phyloP scores from a whole-genome alignment of 2,329 filamentous ascomycete species.

The Colletotrichum eremochloae region DNA sequence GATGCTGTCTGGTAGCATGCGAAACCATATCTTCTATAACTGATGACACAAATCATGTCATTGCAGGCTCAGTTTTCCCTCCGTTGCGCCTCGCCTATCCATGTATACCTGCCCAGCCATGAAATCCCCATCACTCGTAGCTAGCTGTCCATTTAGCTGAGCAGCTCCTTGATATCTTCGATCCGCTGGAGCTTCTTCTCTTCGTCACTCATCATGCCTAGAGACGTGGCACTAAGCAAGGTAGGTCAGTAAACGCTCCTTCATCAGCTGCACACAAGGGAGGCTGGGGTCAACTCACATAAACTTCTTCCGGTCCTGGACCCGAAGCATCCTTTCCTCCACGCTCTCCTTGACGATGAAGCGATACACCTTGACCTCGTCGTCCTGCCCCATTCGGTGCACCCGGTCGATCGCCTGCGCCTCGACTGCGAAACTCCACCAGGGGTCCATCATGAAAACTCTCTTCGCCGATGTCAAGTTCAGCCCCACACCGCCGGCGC shows the following conservation, averaged over 20 bases:
- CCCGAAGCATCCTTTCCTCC: slow-evolving; percentile 92
- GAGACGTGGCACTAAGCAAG: slow-evolving; percentile 80
- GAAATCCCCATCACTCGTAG: neutral
- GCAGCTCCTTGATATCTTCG: slow-evolving; percentile 92
- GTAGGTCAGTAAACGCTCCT: slow-evolving; percentile 1
- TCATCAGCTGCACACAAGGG: neutral
- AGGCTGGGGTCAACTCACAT: slow-evolving; percentile 71
- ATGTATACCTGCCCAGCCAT: slow-evolving; percentile 25
- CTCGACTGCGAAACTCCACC: slow-evolving; percentile 98
- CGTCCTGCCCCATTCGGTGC: slow-evolving; percentile 94
- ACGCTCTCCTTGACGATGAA: slow-evolving; percentile 94
- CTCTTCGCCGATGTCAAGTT: slow-evolving; percentile 90
- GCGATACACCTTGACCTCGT: slow-evolving; percentile 85
- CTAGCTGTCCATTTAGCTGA: slow-evolving; percentile 65
- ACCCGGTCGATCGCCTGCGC: slow-evolving; percentile 98
- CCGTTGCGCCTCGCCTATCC: neutral
- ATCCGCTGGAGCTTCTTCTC: slow-evolving; percentile 92
- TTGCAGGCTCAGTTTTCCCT: neutral
- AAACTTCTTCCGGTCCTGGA: slow-evolving; percentile 97
- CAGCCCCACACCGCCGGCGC: slow-evolving; percentile 92
- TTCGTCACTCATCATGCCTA: slow-evolving; percentile 95
- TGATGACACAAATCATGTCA: neutral
- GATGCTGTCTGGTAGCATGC: neutral
- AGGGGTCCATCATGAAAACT: slow-evolving; percentile 99
- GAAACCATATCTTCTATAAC: neutral